Evolutionary conservation across 495 filamentous ascomycete species (phyloP).

Genomic region (Trichoderma asperelloides): DNA sequence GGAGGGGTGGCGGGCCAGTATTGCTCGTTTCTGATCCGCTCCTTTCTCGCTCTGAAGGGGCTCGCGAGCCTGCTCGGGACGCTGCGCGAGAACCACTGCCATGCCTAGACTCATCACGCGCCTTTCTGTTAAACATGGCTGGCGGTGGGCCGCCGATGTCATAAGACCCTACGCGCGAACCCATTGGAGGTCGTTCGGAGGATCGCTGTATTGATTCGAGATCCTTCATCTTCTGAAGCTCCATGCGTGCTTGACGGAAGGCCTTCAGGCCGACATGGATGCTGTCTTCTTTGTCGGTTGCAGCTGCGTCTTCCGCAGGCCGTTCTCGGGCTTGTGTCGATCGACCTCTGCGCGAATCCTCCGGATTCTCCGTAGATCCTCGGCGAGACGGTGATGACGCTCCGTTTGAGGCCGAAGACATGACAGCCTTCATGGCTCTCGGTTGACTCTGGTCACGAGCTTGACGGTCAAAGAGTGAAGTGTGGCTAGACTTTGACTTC

Average conservation of each 20-base stretch:
- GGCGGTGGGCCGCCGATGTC: constrained; percentile 35
- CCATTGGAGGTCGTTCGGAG: constrained; percentile 12
- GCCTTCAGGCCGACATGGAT: constrained; percentile 34
- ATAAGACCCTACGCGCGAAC: constrained; percentile 18
- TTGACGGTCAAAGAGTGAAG: constrained; percentile 42
- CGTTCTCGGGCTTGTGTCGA: constrained; percentile 30
- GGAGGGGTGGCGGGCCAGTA: constrained; percentile 43
- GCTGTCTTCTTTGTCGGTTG: constrained; percentile 24
- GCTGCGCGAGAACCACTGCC: constrained; percentile 13
- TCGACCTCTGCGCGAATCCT: constrained; percentile 40
- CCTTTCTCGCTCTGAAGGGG: constrained; percentile 41
- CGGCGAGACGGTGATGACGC: background rate
- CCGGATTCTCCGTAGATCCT: constrained; percentile 19
- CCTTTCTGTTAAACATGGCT: constrained; percentile 31
- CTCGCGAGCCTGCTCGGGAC: constrained; percentile 20
- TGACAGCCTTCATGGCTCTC: constrained; percentile 57
- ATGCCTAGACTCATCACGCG: constrained; percentile 26
- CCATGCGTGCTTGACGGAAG: constrained; percentile 44
- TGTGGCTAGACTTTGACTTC: constrained; percentile 56
- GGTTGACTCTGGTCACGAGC: constrained; percentile 30
- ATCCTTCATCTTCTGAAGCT: constrained; percentile 43
- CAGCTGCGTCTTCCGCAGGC: constrained; percentile 10
- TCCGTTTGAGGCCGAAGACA: background rate
- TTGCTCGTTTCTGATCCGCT: constrained; percentile 52
- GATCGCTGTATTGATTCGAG: constrained; percentile 29